Percentiles rank a stretch among this genome's conserved stretches.
Evolutionary conservation across 2,329 filamentous ascomycete species (phyloP).

Genomic region (Claviceps paspali): DNA sequence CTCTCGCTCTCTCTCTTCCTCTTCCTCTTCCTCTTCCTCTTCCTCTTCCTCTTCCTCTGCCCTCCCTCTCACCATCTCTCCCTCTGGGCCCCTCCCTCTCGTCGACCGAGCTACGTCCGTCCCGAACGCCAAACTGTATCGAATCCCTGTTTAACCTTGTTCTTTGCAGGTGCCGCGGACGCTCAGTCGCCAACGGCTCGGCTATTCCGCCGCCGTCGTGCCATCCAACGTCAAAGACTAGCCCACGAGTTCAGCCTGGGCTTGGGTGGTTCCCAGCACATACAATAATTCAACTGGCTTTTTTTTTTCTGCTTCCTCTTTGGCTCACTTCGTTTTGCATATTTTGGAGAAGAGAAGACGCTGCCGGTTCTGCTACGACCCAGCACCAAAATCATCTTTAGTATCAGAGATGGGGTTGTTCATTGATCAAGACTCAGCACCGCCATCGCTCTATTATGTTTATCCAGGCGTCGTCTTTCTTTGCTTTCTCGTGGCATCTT

Average conservation of each 20-base stretch:
- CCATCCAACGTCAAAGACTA: not conserved
- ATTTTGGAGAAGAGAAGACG: not conserved
- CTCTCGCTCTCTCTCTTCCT: not conserved
- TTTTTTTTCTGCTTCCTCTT: not conserved
- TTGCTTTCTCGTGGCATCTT: constrained; percentile 39
- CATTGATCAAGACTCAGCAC: constrained; percentile 10
- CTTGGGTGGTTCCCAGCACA: not conserved
- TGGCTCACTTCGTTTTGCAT: too few species aligned
- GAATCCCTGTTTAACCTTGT: too few species aligned
- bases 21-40: too few species aligned
- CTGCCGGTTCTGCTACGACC: not conserved
- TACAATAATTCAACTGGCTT: not conserved
- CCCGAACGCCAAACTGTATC: too few species aligned
- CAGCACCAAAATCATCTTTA: not conserved
- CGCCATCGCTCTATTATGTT: constrained; percentile 38
- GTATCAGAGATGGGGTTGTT: constrained; percentile 2
- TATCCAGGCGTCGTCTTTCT: constrained; percentile 41
- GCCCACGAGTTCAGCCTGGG: not conserved
- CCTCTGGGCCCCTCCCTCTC: not conserved
- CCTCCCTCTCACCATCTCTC: too few species aligned
- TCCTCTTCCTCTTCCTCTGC: not conserved
- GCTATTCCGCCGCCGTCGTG: not conserved
- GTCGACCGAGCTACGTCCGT: not conserved
- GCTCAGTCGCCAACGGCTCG: not conserved
- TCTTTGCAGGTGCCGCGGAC: not conserved